phyloP scores from a whole-genome alignment of 169 alveolate species.

The Plasmodium gonderi region DNA sequence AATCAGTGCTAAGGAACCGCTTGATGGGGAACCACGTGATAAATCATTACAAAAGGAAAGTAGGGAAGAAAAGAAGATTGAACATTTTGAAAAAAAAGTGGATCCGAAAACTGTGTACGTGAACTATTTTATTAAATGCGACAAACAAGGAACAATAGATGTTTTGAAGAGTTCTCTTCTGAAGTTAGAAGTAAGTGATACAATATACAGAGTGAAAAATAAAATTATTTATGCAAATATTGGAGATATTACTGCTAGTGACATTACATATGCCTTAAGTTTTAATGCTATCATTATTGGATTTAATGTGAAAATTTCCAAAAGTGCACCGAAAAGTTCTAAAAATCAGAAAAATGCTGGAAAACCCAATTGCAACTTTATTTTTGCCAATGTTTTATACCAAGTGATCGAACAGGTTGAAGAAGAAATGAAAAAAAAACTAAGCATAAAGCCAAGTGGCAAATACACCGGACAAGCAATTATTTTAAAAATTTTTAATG shows the following conservation, averaged over 20 bases:
- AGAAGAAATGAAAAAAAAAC: conserved; percentile 22
- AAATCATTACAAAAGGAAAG: not conserved
- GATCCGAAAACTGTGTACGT: conserved; percentile 7
- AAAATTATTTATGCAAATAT: conserved; percentile 55
- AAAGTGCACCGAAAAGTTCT: not conserved
- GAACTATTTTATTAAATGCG: conserved; percentile 48
- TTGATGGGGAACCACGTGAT: not conserved
- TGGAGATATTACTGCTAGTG: conserved; percentile 61
- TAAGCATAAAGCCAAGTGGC: conserved; percentile 59
- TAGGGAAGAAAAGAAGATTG: not conserved
- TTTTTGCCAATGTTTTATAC: conserved; percentile 52
- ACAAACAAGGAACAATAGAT: conserved; percentile 66
- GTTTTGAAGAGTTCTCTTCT: conserved; percentile 23
- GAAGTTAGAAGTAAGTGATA: conserved; percentile 21
- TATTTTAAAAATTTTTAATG: conserved; percentile 50
- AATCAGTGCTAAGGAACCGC: too few species aligned
- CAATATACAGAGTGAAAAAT: conserved; percentile 20
- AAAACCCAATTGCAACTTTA: not conserved
- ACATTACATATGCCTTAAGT: conserved; percentile 40
- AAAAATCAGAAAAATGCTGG: not conserved
- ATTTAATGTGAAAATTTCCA: conserved; percentile 39
- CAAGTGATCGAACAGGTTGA: conserved; percentile 16
- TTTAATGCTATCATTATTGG: conserved; percentile 54
- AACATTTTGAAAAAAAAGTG: not conserved
- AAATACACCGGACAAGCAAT: conserved; percentile 19